phyloP scores from a whole-genome alignment of 495 filamentous ascomycete genomes.

The Lophium mytilinum region DNA sequence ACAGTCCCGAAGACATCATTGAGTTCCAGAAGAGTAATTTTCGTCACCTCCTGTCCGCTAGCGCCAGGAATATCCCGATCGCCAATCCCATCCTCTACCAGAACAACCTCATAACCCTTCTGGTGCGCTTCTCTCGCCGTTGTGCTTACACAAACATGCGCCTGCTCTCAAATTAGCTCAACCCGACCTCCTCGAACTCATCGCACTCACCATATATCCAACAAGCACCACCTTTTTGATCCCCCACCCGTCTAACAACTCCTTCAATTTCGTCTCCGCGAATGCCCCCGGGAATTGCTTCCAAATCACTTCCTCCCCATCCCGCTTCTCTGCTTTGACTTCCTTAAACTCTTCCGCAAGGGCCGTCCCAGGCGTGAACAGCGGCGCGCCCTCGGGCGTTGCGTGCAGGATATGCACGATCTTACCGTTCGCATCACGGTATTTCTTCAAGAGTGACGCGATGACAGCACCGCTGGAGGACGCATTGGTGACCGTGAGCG shows the following conservation, averaged over 20 bases:
- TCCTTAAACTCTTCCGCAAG: constrained; percentile 48
- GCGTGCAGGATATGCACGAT: constrained; percentile 52
- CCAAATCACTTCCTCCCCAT: constrained; percentile 22
- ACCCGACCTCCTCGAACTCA: too few species aligned
- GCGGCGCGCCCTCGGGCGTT: constrained; percentile 47
- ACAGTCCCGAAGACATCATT: constrained; percentile 34
- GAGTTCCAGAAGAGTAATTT: constrained; percentile 30
- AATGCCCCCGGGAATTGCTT: constrained; percentile 44
- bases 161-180: too few species aligned
- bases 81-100: constrained; percentile 49
- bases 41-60: constrained; percentile 29
- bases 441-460: constrained; percentile 41
- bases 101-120: constrained; percentile 50
- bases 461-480: constrained; percentile 40
- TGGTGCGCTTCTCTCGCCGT: constrained; percentile 49
- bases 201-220: constrained; percentile 40
- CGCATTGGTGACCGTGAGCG: constrained; percentile 44
- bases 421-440: constrained; percentile 41
- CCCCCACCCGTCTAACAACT: constrained; percentile 28
- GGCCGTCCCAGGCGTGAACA: constrained; percentile 50
- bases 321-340: constrained; percentile 34
- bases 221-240: constrained; percentile 44
- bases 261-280: constrained; percentile 40
- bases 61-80: constrained; percentile 51
- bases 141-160: constrained; percentile 55